Percentiles rank a stretch among this genome's conserved stretches.
These are phyloP conservation scores for Aspergillus clavatus DNA, from an alignment of 2,329 filamentous ascomycete genomes.

Conservation along the genomic window DNA sequence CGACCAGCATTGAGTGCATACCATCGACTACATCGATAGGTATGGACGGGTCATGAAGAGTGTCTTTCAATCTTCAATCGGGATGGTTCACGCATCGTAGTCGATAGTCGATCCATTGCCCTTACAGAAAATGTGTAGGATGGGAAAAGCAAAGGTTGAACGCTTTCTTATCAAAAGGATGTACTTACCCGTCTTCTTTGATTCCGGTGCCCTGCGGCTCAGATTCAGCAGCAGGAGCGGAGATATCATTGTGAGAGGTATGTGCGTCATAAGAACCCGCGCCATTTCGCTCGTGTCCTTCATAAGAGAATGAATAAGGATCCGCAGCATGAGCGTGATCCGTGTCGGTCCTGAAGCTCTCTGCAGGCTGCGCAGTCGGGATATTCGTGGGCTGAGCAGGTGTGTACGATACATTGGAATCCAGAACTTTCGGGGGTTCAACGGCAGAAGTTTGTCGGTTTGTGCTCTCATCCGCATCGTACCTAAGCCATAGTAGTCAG, in stretches of 20 bases:
- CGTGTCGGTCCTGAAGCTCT: slow-evolving; percentile 25
- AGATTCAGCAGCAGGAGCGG: slow-evolving; percentile 23
- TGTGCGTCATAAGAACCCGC: slow-evolving; percentile 21
- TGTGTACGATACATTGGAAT: slow-evolving; percentile 28
- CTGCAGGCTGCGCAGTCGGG: slow-evolving; percentile 31
- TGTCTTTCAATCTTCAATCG: too few species aligned
- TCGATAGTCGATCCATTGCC: too few species aligned
- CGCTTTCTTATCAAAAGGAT: slow-evolving; percentile 1
- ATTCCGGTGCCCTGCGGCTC: slow-evolving; percentile 48
- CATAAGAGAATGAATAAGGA: slow-evolving; percentile 19
- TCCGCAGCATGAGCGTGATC: slow-evolving; percentile 18
- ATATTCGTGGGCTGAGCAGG: slow-evolving; percentile 28
- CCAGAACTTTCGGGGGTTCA: slow-evolving; percentile 37
- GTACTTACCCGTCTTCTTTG: slow-evolving; percentile 90
- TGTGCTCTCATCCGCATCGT: slow-evolving; percentile 61
- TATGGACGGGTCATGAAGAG: too few species aligned
- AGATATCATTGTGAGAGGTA: slow-evolving; percentile 16
- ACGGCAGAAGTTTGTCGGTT: slow-evolving; percentile 26
- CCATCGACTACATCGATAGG: too few species aligned
- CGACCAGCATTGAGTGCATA: too few species aligned
- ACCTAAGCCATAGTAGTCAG: slow-evolving; percentile 43
- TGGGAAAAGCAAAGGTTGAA: slow-evolving; percentile 17
- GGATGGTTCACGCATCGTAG: too few species aligned
- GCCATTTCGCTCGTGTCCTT: slow-evolving; percentile 23
- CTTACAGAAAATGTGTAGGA: slow-evolving; percentile 5